These are phyloP conservation scores for Dendrocalamus latiflorus DNA, from an alignment of 202 grass and related monocot species.

Conservation along the genomic window DNA sequence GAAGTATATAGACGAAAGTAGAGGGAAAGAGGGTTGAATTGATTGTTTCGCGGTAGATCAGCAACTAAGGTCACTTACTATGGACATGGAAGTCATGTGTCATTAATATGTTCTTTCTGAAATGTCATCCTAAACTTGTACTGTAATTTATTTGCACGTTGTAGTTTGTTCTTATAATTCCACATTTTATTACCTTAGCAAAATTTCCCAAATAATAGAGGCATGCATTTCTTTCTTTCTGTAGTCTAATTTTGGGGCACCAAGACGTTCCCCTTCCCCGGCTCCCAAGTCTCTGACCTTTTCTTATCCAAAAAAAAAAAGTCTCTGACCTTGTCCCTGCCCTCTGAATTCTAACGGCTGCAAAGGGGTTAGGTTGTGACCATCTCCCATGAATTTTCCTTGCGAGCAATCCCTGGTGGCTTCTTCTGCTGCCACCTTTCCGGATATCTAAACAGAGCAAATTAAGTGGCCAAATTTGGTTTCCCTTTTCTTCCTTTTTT, in stretches of 20 bases:
- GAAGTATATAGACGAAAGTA: background rate
- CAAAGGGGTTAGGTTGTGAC: background rate
- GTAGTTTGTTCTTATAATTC: background rate
- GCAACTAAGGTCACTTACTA: background rate
- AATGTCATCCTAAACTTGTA: background rate
- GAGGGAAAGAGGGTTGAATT: background rate
- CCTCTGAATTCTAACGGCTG: constrained; percentile 16
- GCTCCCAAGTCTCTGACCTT: background rate
- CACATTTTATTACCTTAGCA: background rate
- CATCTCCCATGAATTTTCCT: constrained; percentile 15
- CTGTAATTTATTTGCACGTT: background rate
- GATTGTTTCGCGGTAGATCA: background rate
- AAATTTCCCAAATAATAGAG: background rate
- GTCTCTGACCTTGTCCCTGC: background rate
- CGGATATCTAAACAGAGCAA: constrained; percentile 32
- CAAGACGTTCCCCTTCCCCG: constrained; percentile 4
- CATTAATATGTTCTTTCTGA: background rate
- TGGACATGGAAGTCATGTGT: background rate
- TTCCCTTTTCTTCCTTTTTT: background rate
- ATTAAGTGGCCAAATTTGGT: constrained; percentile 20
- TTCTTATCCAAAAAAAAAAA: too few relatives aligned
- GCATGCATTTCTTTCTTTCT: background rate
- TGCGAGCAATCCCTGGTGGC: background rate
- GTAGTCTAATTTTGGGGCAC: background rate
- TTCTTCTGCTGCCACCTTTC: constrained; percentile 21